Base-by-base conservation (phyloP, 768 basidiomycete species). In the Termitomyces sp. region DNA sequence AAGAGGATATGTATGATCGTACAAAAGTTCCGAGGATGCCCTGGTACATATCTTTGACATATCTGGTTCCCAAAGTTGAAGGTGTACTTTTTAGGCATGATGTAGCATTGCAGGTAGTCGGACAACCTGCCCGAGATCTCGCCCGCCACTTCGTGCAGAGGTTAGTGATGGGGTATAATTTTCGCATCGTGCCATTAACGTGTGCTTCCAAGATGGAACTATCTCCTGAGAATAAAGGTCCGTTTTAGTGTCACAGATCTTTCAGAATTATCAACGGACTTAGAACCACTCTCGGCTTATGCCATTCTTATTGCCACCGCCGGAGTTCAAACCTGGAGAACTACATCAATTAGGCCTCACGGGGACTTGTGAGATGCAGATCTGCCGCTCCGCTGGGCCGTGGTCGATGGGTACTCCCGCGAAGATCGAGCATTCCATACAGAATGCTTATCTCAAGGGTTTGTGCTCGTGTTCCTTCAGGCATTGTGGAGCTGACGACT, bases 331-430 rank as follows among this genome's bases (percentile, higher is more conserved):
- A 62, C 81, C 86, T 16, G 80, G 81, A 6, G 93, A 98, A 61
- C 78, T 99, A 6, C 74, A 82, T 26, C 78, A 84, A 24, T 76
- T 91, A 73, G 90, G 92, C 35, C 78, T 99, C 41, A 93, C 92
- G 1, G 97, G 97, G 8, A 98, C 96, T 0, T 98, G 95, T 70
- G 97, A 99, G 69, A 79, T 97, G 67, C 97, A 99, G 67, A 93
- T 99, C 60, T 96, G 94, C 70, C 86, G 97, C 26, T 96, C 93
- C 16, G 89, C 91, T 13, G 94, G 94, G 2, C 92, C 93, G 1
- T 99, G 97, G 97, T 98, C 95, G 2, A 79, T 98, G 71, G 97
- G 95, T 3, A 98, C 94, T 3, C 79, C 85, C 20, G 86, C 84
- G 54, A 85, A 80, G 64, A 82, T 88, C 48, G 97, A 99, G 71